These are phyloP conservation scores for Sicyos baderoa DNA, from an alignment of 306 rosid species.

Conservation along the genomic window DNA sequence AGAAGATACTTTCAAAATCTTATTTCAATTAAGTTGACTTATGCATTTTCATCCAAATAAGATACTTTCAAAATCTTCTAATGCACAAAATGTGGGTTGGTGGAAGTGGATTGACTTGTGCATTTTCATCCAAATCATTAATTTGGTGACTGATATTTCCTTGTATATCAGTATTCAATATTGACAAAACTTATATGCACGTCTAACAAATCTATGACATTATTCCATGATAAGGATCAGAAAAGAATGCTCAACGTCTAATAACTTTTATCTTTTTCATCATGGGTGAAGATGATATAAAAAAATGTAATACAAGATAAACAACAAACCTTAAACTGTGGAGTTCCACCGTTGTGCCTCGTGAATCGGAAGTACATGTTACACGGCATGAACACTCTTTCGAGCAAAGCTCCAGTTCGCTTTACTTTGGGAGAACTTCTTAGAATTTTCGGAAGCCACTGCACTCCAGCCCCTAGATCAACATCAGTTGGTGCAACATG, in stretches of 20 bases:
- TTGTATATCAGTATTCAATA: background rate
- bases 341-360: slow-evolving; percentile 96
- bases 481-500: slow-evolving; percentile 99
- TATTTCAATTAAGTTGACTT: no score
- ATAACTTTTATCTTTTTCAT: background rate
- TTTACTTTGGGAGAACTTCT: slow-evolving; percentile 94
- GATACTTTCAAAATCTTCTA: no score
- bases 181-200: background rate
- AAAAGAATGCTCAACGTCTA: slow-evolving; percentile 2
- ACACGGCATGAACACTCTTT: slow-evolving; percentile 99
- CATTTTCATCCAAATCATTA: no score
- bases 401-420: slow-evolving; percentile 99
- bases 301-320: slow-evolving; percentile 1
- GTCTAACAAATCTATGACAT: background rate
- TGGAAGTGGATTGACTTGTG: no score
- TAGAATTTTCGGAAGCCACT: slow-evolving; percentile 95
- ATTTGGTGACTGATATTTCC: no score
- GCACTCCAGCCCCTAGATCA: slow-evolving; percentile 99
- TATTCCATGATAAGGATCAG: slow-evolving; percentile 8
- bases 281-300: background rate
- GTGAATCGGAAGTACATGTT: slow-evolving; percentile 92
- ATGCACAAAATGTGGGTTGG: no score
- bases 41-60: no score
- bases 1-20: no score
- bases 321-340: slow-evolving; percentile 61